Percentiles rank a stretch among this genome's conserved stretches.
These are phyloP conservation scores for Fistulinella prunicolor DNA, from an alignment of 768 basidiomycete genomes.

Conservation along the genomic window DNA sequence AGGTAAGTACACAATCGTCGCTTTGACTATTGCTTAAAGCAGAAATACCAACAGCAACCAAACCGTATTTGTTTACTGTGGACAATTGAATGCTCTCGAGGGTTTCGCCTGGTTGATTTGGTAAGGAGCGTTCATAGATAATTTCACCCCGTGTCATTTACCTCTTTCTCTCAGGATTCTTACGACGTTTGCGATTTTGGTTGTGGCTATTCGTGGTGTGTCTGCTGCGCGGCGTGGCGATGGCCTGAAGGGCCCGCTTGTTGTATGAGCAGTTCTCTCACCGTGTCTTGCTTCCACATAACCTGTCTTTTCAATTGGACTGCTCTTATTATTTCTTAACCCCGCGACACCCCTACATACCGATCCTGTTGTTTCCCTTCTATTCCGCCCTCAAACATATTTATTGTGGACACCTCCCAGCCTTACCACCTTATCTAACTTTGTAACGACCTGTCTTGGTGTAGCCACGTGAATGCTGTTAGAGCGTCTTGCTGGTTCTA, in stretches of 20 bases:
- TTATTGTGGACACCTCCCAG: slow-evolving; percentile 10
- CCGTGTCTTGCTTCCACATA: background rate
- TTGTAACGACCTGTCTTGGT: background rate
- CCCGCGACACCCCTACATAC: slow-evolving; percentile 14
- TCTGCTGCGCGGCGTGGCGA: slow-evolving; percentile 61
- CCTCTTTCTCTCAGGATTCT: slow-evolving; percentile 47
- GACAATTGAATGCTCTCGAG: slow-evolving; percentile 71
- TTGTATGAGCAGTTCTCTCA: slow-evolving; percentile 25
- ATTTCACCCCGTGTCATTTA: background rate
- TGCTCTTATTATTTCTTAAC: background rate
- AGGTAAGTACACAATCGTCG: slow-evolving; percentile 34
- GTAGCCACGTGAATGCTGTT: slow-evolving; percentile 6
- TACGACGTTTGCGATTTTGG: slow-evolving; percentile 56
- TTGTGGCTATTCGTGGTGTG: slow-evolving; percentile 61
- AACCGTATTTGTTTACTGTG: slow-evolving; percentile 57
- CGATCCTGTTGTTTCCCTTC: slow-evolving; percentile 1
- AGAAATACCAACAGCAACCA: slow-evolving; percentile 33
- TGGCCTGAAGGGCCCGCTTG: slow-evolving; percentile 57
- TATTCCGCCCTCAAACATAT: background rate
- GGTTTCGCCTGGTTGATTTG: slow-evolving; percentile 76
- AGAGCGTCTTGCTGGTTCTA: background rate
- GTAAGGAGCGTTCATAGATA: slow-evolving; percentile 36
- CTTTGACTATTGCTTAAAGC: background rate
- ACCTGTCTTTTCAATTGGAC: slow-evolving; percentile 5
- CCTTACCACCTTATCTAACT: background rate